Conservation (phyloP, 495 filamentous ascomycete genomes). For the Aspergillus leporis region DNA sequence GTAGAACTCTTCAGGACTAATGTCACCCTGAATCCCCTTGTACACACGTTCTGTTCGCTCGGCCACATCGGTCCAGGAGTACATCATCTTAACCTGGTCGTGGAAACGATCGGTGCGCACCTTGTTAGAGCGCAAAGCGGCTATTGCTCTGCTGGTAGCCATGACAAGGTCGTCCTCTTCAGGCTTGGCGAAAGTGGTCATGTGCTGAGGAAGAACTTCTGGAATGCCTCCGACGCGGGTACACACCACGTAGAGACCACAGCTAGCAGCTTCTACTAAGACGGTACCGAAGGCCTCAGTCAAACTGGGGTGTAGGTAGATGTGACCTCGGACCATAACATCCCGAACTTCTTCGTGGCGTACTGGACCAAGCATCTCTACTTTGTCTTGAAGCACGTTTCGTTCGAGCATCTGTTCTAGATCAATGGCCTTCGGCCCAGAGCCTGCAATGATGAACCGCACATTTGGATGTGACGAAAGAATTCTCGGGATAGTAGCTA, state of each 20-base stretch:
- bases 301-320: conserved; percentile 91
- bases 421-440: conserved; percentile 94
- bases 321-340: conserved; percentile 97
- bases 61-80: conserved; percentile 95
- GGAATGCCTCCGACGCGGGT: conserved; percentile 96
- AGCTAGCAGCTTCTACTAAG: conserved; percentile 93
- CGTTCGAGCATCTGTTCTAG: conserved; percentile 96
- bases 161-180: conserved; percentile 88
- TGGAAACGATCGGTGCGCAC: conserved; percentile 93
- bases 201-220: conserved; percentile 88
- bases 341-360: conserved; percentile 95
- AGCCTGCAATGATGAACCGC: conserved; percentile 94
- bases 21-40: conserved; percentile 80
- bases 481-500: conserved; percentile 91
- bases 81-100: conserved; percentile 96
- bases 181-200: conserved; percentile 91
- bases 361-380: conserved; percentile 87
- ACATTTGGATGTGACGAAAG: conserved; percentile 86
- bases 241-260: conserved; percentile 93
- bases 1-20: conserved; percentile 85
- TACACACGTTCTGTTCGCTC: conserved; percentile 92
- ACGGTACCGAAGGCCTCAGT: conserved; percentile 98
- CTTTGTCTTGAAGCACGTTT: conserved; percentile 90
- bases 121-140: conserved; percentile 73
- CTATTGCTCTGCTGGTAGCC: conserved; percentile 81